Conservation (phyloP, 345 rosid species). For the Eucalyptus sideroxylon region DNA sequence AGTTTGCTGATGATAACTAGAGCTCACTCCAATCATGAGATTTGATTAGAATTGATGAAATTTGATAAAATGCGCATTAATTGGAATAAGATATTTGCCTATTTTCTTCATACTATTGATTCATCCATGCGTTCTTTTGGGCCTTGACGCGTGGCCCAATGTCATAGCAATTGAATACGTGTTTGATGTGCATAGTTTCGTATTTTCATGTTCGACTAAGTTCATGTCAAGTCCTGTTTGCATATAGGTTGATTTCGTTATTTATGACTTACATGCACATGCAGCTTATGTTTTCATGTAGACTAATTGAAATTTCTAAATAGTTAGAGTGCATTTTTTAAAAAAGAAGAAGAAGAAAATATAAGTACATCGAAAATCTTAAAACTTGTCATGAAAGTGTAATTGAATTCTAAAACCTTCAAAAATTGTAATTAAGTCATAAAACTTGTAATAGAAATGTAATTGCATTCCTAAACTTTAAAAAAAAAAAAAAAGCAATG, state of each 20-base stretch:
- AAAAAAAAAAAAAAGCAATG: no score
- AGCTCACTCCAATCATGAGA: not conserved
- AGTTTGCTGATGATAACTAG: not conserved
- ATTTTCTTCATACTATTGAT: not conserved
- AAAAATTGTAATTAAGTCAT: no score
- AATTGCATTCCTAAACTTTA: not conserved
- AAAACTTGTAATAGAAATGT: no score
- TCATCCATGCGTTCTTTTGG: not conserved
- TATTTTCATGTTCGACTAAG: not conserved
- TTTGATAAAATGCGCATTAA: not conserved
- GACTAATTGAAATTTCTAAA: not conserved
- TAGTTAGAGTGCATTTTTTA: not conserved
- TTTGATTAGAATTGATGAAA: not conserved
- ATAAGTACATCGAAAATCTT: accelerated
- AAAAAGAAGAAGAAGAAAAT: no score
- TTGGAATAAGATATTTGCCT: not conserved
- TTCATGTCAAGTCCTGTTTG: not conserved
- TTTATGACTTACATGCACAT: not conserved
- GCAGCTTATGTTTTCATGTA: not conserved
- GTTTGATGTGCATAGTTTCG: no score
- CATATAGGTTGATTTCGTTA: not conserved
- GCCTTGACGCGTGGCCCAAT: not conserved
- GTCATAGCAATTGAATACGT: not conserved
- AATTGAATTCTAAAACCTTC: no score
- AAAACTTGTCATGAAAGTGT: not conserved